A percentile compares a stretch with the other conserved stretches of the same genome.
phyloP scores from a whole-genome alignment of 768 basidiomycete species.

The Podaxis sp. region DNA sequence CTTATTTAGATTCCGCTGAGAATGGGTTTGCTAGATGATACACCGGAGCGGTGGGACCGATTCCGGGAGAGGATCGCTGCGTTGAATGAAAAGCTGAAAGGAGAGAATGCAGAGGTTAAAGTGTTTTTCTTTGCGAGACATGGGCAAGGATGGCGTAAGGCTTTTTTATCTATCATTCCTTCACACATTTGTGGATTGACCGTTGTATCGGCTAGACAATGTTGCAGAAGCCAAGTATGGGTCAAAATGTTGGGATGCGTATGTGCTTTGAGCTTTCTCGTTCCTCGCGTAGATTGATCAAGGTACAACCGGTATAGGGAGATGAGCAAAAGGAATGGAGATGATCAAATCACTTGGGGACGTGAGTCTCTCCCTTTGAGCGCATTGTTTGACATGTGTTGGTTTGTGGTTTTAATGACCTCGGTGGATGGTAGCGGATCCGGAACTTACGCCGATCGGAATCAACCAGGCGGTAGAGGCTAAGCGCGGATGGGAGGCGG shows the following conservation, averaged over 20 bases:
- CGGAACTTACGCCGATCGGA: slow-evolving; percentile 59
- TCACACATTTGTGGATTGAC: slow-evolving; percentile 2
- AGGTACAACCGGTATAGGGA: slow-evolving; percentile 35
- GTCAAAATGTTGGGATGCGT: slow-evolving; percentile 61
- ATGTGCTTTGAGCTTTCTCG: slow-evolving; percentile 19
- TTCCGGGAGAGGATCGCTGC: slow-evolving; percentile 38
- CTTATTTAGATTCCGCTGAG: slow-evolving; percentile 46
- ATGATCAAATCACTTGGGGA: slow-evolving; percentile 70
- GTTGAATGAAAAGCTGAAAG: slow-evolving; percentile 41
- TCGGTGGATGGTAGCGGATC: slow-evolving; percentile 47
- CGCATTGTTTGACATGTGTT: background rate
- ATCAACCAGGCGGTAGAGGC: slow-evolving; percentile 51
- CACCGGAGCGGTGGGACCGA: slow-evolving; percentile 46
- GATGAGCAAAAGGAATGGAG: slow-evolving; percentile 62
- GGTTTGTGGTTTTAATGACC: background rate
- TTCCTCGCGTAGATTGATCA: background rate
- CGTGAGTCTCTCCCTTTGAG: slow-evolving; percentile 42
- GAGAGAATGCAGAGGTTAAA: slow-evolving; percentile 42
- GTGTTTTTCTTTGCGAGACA: slow-evolving; percentile 67
- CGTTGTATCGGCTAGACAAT: slow-evolving; percentile 48
- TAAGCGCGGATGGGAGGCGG: slow-evolving; percentile 45
- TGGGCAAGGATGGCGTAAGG: slow-evolving; percentile 71
- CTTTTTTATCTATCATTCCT: background rate
- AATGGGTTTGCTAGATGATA: slow-evolving; percentile 60
- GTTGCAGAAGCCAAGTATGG: slow-evolving; percentile 61